Base-by-base conservation (phyloP, 306 rosid species). In the Gastrolobium bilobum region DNA sequence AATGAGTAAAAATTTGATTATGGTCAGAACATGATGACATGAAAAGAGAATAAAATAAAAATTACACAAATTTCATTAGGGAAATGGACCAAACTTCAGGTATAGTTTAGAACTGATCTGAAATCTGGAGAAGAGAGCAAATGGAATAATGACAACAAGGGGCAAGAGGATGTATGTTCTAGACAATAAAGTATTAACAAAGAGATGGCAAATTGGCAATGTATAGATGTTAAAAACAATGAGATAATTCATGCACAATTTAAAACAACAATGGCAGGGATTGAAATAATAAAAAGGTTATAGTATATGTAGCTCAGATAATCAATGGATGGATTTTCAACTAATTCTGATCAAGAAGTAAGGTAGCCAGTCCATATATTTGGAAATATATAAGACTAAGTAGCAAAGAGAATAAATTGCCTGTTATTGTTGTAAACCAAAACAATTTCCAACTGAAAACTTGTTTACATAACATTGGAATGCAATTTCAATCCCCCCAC, bases 161-260 rank as follows among this genome's bases (percentile, higher is more conserved):
- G 47, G 38, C 69, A 70, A 69, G 61, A 47, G 57, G 67, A 70
- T 68, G 7, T 53, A 75, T 64, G 60, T 11, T 15, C n/a, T 50
- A 48, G 40, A 50, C 48, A 65, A 51, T 5, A 80, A 60, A 34
- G 31, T 20, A 53, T 38, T 40, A 44, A 77, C 10, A 48, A 3
- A 31, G 59, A 33, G 58, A 74, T 44, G n/a, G 48, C 14, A 56
- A 33, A 48, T 65, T 44, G n/a, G 48, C 14, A 56, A 34, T 54
- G 33, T 35, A 54, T 7, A 42, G 43, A 29, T 14, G 31, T 52
- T 67, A 50, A 47, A 48, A 48, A 34, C n/a, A 26, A 42, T n/a
- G 26, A 58, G 13, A 79, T 44, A 15, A 51, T 52, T 80, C 39
- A 72, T 3, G 62, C 34, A 58, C 43, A 50, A 73, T 6, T 30